These are phyloP conservation scores for Limnanthes douglasii DNA, from an alignment of 345 rosid genomes.

Conservation along the genomic window DNA sequence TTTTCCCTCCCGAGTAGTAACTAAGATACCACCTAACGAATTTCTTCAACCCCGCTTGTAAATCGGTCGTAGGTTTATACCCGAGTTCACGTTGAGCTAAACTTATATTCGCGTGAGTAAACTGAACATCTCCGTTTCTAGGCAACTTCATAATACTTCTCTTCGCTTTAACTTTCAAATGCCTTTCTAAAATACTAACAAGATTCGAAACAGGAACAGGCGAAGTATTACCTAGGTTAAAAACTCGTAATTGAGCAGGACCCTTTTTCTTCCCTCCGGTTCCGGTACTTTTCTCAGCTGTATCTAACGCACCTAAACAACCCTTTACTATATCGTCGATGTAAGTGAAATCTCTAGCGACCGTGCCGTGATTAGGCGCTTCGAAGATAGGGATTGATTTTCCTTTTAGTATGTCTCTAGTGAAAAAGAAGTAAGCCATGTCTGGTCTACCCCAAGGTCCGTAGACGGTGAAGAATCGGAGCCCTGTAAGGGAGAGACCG, in stretches of 20 bases:
- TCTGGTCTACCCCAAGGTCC: conserved; percentile 45
- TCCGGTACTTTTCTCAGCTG: conserved; percentile 85
- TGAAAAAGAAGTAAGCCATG: conserved; percentile 47
- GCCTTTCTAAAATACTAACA: conserved; percentile 69
- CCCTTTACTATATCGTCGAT: conserved; percentile 92
- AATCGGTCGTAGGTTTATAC: conserved; percentile 76
- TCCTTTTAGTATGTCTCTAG: conserved; percentile 28
- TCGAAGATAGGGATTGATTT: conserved; percentile 24
- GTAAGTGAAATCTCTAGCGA: conserved; percentile 37
- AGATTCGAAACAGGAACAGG: conserved; percentile 71
- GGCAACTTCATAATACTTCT: conserved; percentile 73
- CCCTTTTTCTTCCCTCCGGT: conserved; percentile 84
- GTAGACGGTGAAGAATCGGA: conserved; percentile 34
- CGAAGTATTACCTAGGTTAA: conserved; percentile 82
- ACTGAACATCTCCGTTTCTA: conserved; percentile 74
- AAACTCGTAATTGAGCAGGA: conserved; percentile 77
- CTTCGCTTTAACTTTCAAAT: conserved; percentile 71
- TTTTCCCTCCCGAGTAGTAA: conserved; percentile 49
- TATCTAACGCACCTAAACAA: conserved; percentile 70
- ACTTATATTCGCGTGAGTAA: conserved; percentile 88
- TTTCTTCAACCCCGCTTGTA: conserved; percentile 83
- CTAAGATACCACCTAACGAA: conserved; percentile 81
- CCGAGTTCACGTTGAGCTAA: conserved; percentile 72
- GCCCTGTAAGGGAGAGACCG: conserved; percentile 31
- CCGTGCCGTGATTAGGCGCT: conserved; percentile 20